Base-by-base conservation (phyloP, 306 rosid species). In the Vachellia collinsii region DNA sequence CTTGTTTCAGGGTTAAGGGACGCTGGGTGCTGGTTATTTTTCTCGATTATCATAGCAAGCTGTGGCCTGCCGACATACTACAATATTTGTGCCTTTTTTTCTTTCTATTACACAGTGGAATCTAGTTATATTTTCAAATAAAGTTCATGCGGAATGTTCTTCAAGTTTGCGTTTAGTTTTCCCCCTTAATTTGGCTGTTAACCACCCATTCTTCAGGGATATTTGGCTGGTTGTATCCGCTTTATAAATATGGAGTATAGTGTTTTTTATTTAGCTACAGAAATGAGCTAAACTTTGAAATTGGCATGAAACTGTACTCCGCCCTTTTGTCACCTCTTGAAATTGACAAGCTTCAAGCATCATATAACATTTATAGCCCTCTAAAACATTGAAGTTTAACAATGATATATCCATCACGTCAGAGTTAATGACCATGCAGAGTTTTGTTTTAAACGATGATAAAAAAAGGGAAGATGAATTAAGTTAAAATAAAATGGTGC, bases 1-100 rank as follows among this genome's bases (percentile, higher is more conserved):
- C 44, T 11, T 59, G 70, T 67, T 51, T 53, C 79, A 80, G 89
- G 85, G 62, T 64, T 78, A 75, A 75, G 68, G 61, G 62, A 78
- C 25, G 56, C 22, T 5, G 58, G 80, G 25, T 80, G 67, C 65
- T 73, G 74, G n/a, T 14, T 72, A 14, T 0, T 76, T 54, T 17
- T 81, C 79, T 13, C 46, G 47, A 74, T 29, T 41, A 73, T 29
- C 62, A 47, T 47, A 47, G 61, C 82, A 67, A 74, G 16, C 34
- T 51, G 64, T 72, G 72, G 80, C 51, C 51, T 48, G 41, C 70
- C 76, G 43, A 6, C 77, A 46, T 72, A 64, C 69, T 71, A 67
- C 75, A 42, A 62, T 62, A 61, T 34, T 50, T 54, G 67, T 70
- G 11, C 48, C n/a, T 29, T 70, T 75, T 68, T 46, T 10, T 29